A percentile compares a stretch with the other conserved stretches of the same genome.
These are phyloP conservation scores for Raddia distichophylla DNA, from an alignment of 176 grass and related monocot genomes.

Conservation along the genomic window DNA sequence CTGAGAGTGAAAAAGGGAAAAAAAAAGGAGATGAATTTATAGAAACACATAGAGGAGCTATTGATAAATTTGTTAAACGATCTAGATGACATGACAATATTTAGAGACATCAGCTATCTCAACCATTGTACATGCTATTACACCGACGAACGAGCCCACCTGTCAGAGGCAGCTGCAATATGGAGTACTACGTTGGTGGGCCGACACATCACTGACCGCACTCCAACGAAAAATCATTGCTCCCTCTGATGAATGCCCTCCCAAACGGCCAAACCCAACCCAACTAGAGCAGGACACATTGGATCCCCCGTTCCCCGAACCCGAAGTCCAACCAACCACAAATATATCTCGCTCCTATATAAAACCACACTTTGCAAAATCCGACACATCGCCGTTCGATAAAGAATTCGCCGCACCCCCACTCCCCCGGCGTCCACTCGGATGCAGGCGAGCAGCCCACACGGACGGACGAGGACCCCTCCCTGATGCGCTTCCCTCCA, in stretches of 20 bases:
- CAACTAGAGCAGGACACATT: conserved; percentile 33
- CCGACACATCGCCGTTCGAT: conserved; percentile 1
- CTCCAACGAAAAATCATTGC: conserved; percentile 27
- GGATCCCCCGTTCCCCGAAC: conserved; percentile 51
- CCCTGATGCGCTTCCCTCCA: conserved; percentile 40
- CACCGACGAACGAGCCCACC: too few relatives aligned
- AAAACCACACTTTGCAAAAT: neutral
- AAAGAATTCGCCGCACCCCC: conserved; percentile 28
- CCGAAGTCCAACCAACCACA: conserved; percentile 51
- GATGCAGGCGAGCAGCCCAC: neutral
- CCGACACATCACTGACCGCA: too few relatives aligned
- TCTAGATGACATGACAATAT: too few relatives aligned
- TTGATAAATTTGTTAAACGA: too few relatives aligned
- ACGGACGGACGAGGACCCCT: neutral
- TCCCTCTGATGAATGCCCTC: neutral
- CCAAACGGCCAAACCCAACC: neutral
- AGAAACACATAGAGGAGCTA: too few relatives aligned
- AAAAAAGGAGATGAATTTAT: too few relatives aligned
- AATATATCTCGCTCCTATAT: conserved; percentile 18
- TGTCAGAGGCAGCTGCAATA: too few relatives aligned
- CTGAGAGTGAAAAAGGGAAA: too few relatives aligned
- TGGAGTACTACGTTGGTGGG: too few relatives aligned
- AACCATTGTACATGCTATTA: too few relatives aligned
- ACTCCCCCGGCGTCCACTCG: neutral
- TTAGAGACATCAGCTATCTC: too few relatives aligned